These are phyloP conservation scores for Sporothrix globosa DNA, from an alignment of 2,329 filamentous ascomycete genomes.

Conservation along the genomic window DNA sequence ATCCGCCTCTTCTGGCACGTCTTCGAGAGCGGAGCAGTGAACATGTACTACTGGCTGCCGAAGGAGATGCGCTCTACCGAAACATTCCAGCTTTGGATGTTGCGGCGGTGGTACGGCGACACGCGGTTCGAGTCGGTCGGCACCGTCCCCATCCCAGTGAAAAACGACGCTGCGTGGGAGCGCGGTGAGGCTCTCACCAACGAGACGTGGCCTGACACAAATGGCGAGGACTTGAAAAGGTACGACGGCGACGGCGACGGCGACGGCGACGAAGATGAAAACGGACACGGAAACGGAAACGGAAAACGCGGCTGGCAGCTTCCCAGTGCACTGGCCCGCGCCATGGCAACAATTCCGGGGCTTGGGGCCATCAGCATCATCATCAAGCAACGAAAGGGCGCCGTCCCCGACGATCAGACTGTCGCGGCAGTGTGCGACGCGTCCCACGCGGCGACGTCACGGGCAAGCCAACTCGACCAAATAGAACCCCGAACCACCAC, in stretches of 20 bases:
- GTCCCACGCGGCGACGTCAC: not conserved
- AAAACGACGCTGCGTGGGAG: constrained; percentile 28
- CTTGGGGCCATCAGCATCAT: not conserved
- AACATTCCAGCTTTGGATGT: constrained; percentile 33
- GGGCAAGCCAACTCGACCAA: not conserved
- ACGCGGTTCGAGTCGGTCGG: constrained; percentile 33
- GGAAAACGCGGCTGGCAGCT: not conserved
- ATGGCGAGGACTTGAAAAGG: not conserved
- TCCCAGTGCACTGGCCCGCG: constrained; percentile 3
- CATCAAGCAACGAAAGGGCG: not conserved
- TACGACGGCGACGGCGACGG: not conserved
- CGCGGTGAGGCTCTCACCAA: constrained; percentile 24
- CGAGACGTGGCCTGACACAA: constrained; percentile 2
- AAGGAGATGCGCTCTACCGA: constrained; percentile 31
- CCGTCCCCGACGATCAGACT: not conserved
- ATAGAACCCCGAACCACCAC: not conserved
- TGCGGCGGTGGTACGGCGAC: constrained; percentile 35
- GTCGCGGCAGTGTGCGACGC: not conserved
- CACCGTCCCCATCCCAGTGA: constrained; percentile 18
- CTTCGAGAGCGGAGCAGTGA: constrained; percentile 32
- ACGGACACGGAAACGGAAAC: too few relatives aligned
- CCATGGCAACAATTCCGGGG: constrained; percentile 1
- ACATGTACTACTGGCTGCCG: constrained; percentile 36
- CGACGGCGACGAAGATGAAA: not conserved
- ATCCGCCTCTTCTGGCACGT: constrained; percentile 35